phyloP scores from a whole-genome alignment of 2,329 filamentous ascomycete species.

The Botrytis pseudocinerea region DNA sequence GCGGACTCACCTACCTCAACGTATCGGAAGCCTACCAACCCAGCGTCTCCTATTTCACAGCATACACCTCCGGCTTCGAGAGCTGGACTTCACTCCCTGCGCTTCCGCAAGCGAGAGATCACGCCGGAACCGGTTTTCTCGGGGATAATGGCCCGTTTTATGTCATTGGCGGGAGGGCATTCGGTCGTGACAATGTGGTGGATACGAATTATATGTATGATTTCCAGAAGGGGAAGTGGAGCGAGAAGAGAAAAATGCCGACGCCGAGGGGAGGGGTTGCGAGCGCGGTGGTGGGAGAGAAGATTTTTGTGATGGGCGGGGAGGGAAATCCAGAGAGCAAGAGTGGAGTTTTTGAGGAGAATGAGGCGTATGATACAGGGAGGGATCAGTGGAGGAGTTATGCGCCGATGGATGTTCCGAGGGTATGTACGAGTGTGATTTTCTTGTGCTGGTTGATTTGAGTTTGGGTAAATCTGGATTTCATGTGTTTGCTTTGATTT shows the following conservation, averaged over 20 bases:
- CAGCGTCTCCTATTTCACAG: constrained; percentile 31
- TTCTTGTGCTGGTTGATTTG: neutral
- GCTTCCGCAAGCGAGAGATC: constrained; percentile 43
- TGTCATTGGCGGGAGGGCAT: constrained; percentile 33
- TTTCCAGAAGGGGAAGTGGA: constrained; percentile 37
- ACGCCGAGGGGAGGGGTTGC: constrained; percentile 43
- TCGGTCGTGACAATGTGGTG: constrained; percentile 39
- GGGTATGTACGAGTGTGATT: constrained; percentile 21
- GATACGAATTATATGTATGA: constrained; percentile 44
- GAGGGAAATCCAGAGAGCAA: constrained; percentile 40
- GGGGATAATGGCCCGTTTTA: constrained; percentile 41
- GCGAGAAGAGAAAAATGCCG: constrained; percentile 40
- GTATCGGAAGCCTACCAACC: neutral
- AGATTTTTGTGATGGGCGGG: constrained; percentile 44
- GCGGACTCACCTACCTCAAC: constrained; percentile 40
- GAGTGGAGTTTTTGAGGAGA: constrained; percentile 39
- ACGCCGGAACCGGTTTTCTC: constrained; percentile 35
- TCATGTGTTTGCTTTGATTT: neutral
- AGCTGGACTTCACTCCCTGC: constrained; percentile 39
- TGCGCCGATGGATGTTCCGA: constrained; percentile 32
- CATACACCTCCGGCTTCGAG: constrained; percentile 39
- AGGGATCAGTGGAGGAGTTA: constrained; percentile 15
- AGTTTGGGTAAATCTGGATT: neutral
- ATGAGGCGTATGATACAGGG: constrained; percentile 39
- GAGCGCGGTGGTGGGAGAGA: constrained; percentile 34